phyloP scores from a whole-genome alignment of 305 asterid genomes.

The Monarda citriodora region DNA sequence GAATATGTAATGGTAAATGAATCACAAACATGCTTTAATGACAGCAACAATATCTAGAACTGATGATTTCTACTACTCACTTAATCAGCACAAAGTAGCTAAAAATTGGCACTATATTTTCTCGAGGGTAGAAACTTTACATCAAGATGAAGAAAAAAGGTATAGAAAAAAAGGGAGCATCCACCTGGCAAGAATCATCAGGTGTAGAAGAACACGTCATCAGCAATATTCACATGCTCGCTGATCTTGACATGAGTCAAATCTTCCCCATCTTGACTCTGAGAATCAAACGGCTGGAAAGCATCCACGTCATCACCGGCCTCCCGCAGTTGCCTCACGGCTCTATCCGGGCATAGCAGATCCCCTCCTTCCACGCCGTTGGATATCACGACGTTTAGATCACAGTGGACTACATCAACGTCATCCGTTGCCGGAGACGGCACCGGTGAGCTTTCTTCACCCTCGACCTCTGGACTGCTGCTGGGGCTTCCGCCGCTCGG shows the following conservation, averaged over 20 bases:
- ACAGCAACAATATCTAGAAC: not conserved
- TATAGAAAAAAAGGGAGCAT: not conserved
- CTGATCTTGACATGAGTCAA: slow-evolving; percentile 26
- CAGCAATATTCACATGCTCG: slow-evolving; percentile 50
- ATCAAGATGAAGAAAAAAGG: not conserved
- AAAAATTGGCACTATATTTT: slow-evolving; percentile 1
- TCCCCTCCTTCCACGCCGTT: slow-evolving; percentile 50
- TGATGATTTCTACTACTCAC: not conserved
- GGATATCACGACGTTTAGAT: slow-evolving; percentile 22
- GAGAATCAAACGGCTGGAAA: slow-evolving; percentile 30
- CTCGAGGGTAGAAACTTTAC: not conserved
- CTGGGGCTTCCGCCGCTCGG: slow-evolving; percentile 10
- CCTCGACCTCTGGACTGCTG: slow-evolving; percentile 3
- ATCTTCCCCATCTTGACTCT: slow-evolving; percentile 17
- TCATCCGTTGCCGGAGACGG: slow-evolving; percentile 17
- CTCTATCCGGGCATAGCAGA: slow-evolving; percentile 45
- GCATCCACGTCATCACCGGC: slow-evolving; percentile 30
- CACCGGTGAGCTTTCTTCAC: slow-evolving; percentile 11
- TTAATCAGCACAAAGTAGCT: not conserved
- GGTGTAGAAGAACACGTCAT: slow-evolving; percentile 62
- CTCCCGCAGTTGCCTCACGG: slow-evolving; percentile 28
- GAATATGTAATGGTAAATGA: too few species aligned
- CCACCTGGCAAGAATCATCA: slow-evolving; percentile 37
- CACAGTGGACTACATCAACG: slow-evolving; percentile 21
- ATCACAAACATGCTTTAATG: too few species aligned